Conservation (phyloP, 257 asterid species). For the Solanum okadae region DNA sequence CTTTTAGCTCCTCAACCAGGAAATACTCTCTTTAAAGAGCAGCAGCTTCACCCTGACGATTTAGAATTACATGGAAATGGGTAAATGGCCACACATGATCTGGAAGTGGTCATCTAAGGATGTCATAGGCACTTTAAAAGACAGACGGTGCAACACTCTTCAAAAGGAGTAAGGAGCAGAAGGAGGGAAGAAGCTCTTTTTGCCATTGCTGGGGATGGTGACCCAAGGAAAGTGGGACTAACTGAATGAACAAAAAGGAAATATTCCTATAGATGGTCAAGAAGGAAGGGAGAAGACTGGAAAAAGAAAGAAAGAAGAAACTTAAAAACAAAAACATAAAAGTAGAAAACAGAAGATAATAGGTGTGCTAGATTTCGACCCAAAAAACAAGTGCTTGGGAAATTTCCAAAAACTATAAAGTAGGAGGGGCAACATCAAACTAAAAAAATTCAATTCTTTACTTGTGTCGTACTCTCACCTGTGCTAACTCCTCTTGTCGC, state of each 20-base stretch:
- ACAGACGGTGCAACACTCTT: background rate
- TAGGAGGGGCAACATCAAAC: background rate
- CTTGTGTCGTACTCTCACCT: conserved; percentile 26
- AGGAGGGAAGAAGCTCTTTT: background rate
- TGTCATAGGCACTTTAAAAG: background rate
- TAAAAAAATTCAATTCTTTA: background rate
- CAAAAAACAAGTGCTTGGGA: background rate
- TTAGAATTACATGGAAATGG: background rate
- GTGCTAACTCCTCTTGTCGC: conserved; percentile 50
- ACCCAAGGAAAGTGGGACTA: background rate
- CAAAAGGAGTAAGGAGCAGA: background rate
- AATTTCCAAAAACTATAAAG: background rate
- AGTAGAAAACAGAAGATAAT: background rate
- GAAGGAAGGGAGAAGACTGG: background rate
- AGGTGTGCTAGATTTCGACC: background rate
- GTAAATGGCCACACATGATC: background rate
- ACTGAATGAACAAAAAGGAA: background rate
- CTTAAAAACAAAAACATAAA: background rate
- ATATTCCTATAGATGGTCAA: background rate
- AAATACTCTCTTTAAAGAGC: background rate
- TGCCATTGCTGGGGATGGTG: background rate
- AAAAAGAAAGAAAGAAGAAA: background rate
- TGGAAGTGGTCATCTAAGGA: background rate
- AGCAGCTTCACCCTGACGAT: background rate
- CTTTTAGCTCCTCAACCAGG: background rate